These are phyloP conservation scores for Incumbomyces delicatus DNA, from an alignment of 2,329 filamentous ascomycete genomes.

Conservation along the genomic window DNA sequence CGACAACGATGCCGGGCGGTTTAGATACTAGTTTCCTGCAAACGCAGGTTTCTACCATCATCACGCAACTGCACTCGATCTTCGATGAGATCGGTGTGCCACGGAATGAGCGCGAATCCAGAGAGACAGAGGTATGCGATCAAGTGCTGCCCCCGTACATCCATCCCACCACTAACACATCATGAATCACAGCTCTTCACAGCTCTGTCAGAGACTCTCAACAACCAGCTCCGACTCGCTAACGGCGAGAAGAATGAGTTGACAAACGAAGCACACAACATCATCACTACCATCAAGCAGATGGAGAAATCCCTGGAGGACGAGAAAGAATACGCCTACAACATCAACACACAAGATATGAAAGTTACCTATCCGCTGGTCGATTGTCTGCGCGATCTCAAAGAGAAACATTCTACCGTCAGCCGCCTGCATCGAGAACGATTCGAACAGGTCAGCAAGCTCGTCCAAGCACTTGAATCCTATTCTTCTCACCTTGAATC, in stretches of 20 bases:
- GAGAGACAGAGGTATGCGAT: slow-evolving; percentile 71
- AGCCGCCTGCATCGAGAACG: slow-evolving; percentile 78
- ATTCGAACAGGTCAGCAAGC: slow-evolving; percentile 92
- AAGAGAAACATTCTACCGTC: slow-evolving; percentile 75
- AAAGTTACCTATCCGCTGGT: slow-evolving; percentile 74
- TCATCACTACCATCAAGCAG: slow-evolving; percentile 78
- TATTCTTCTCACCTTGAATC: slow-evolving; percentile 93
- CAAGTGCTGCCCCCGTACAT: slow-evolving; percentile 1
- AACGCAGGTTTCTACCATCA: slow-evolving; percentile 90
- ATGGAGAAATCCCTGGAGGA: slow-evolving; percentile 89
- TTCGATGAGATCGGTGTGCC: slow-evolving; percentile 98
- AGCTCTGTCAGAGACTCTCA: slow-evolving; percentile 81
- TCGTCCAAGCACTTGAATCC: slow-evolving; percentile 85
- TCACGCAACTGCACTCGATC: slow-evolving; percentile 82
- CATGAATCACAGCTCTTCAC: slow-evolving; percentile 60
- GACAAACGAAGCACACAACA: slow-evolving; percentile 77
- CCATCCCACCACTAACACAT: slow-evolving; percentile 16
- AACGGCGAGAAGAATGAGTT: slow-evolving; percentile 81
- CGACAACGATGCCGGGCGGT: slow-evolving; percentile 19
- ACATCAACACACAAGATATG: slow-evolving; percentile 57
- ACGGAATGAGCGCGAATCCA: slow-evolving; percentile 76
- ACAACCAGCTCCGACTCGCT: slow-evolving; percentile 78
- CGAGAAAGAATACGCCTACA: slow-evolving; percentile 54
- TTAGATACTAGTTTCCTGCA: slow-evolving; percentile 92
- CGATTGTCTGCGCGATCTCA: slow-evolving; percentile 67